A percentile compares a stretch with the other conserved stretches of the same genome.
These are phyloP conservation scores for Penicillium tannophilum DNA, from an alignment of 495 filamentous ascomycete species.

Conservation along the genomic window DNA sequence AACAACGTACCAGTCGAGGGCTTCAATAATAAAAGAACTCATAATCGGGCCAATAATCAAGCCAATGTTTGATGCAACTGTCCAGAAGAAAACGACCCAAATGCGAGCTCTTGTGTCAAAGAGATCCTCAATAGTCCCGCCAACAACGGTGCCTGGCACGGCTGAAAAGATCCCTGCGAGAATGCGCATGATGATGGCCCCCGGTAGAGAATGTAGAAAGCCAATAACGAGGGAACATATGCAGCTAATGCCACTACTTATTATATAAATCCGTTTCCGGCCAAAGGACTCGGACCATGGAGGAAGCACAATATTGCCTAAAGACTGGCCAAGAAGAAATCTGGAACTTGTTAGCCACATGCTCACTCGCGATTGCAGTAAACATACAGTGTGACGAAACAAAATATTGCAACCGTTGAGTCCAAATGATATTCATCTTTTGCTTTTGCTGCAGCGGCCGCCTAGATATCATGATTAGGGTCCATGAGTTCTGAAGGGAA, in stretches of 20 bases:
- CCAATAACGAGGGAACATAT: conserved; percentile 48
- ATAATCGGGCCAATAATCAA: conserved; percentile 48
- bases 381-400: conserved; percentile 42
- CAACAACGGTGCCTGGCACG: conserved; percentile 52
- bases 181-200: conserved; percentile 45
- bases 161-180: conserved; percentile 51
- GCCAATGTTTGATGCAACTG: conserved; percentile 44
- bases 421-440: conserved; percentile 32
- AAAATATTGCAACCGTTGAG: conserved; percentile 36
- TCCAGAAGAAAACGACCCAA: conserved; percentile 54
- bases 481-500: neutral
- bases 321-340: conserved; percentile 52
- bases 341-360: conserved; percentile 21
- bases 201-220: conserved; percentile 35
- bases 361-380: neutral
- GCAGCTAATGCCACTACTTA: conserved; percentile 44
- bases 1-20: conserved; percentile 37
- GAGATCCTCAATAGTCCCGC: conserved; percentile 55
- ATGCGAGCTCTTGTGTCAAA: conserved; percentile 49
- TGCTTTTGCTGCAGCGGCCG: conserved; percentile 38
- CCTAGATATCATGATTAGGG: conserved; percentile 20
- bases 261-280: conserved; percentile 52
- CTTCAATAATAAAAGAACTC: conserved; percentile 41
- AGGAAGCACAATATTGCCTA: conserved; percentile 53
- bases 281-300: conserved; percentile 56